A percentile compares a stretch with the other conserved stretches of the same genome.
Evolutionary conservation across 192 early-diverging fungal species (phyloP).

Genomic region (Neocallimastix lanati): DNA sequence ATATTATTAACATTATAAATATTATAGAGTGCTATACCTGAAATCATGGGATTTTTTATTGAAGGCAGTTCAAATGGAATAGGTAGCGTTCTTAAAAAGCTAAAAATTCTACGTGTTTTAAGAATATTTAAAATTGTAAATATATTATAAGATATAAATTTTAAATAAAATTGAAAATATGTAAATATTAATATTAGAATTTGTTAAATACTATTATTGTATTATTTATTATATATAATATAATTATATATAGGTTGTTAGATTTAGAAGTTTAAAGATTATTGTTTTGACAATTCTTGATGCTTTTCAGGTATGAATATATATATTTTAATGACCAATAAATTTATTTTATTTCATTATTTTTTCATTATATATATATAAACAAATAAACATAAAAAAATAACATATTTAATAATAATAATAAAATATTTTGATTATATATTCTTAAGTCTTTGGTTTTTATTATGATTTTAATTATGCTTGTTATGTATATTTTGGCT

Average conservation of each 20-base stretch:
- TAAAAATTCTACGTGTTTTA: slow-evolving; percentile 10
- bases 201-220: too few species aligned
- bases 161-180: neutral
- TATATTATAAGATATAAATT: neutral
- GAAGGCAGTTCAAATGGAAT: neutral
- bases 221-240: too few species aligned
- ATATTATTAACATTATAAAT: too few species aligned
- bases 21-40: slow-evolving; percentile 3
- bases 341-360: too few species aligned
- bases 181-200: too few species aligned
- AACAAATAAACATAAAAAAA: too few species aligned
- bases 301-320: slow-evolving; percentile 6
- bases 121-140: slow-evolving; percentile 14
- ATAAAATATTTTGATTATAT: too few species aligned
- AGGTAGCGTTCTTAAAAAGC: neutral
- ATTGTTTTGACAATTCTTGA: slow-evolving; percentile 22
- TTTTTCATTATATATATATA: too few species aligned
- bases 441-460: slow-evolving; percentile 22
- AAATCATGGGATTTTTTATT: slow-evolving; percentile 4
- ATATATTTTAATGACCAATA: neutral
- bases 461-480: slow-evolving; percentile 18
- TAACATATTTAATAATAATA: too few species aligned
- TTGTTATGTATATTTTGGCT: slow-evolving; percentile 12
- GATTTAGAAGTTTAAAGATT: slow-evolving; percentile 12
- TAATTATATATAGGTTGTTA: neutral